A percentile compares a stretch with the other conserved stretches of the same genome.
phyloP scores from a whole-genome alignment of 352 stramenopile genomes.

The Globisporangium spinosum region DNA sequence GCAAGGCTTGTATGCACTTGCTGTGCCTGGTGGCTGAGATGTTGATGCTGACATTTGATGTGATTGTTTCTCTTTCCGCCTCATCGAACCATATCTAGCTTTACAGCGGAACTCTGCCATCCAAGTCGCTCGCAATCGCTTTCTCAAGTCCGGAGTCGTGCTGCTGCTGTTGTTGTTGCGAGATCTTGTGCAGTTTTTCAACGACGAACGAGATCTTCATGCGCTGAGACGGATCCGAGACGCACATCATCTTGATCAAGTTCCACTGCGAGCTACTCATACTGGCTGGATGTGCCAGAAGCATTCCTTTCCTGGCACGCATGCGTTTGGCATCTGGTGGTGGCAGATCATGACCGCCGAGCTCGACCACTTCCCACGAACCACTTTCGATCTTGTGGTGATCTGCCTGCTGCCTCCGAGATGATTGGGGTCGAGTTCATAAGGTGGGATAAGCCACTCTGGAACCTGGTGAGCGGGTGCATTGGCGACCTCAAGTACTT shows the following conservation, averaged over 20 bases:
- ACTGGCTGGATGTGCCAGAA: background rate
- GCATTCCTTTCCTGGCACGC: conserved; percentile 1
- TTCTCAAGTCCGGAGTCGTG: background rate
- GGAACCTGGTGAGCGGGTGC: background rate
- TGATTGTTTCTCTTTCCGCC: too few relatives aligned
- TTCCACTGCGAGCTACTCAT: conserved; percentile 12
- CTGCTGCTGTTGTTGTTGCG: background rate
- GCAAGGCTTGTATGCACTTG: too few relatives aligned
- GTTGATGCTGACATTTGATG: too few relatives aligned
- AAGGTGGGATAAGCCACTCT: conserved; percentile 67
- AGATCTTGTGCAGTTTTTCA: conserved; percentile 8
- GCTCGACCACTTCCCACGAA: conserved; percentile 29
- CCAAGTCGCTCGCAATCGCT: background rate
- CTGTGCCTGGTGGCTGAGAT: too few relatives aligned
- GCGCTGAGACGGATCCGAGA: conserved; percentile 1
- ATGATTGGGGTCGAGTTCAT: conserved; percentile 78
- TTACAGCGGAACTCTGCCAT: background rate
- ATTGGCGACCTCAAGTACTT: background rate
- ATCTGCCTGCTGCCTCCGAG: background rate
- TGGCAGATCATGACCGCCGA: conserved; percentile 26
- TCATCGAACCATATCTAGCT: too few relatives aligned
- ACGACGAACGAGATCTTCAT: conserved; percentile 11
- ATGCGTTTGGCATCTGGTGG: conserved; percentile 10
- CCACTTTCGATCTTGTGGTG: background rate
- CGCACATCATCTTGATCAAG: conserved; percentile 22